phyloP scores from a whole-genome alignment of 176 grass and related monocot genomes.

The Carex pumila region DNA sequence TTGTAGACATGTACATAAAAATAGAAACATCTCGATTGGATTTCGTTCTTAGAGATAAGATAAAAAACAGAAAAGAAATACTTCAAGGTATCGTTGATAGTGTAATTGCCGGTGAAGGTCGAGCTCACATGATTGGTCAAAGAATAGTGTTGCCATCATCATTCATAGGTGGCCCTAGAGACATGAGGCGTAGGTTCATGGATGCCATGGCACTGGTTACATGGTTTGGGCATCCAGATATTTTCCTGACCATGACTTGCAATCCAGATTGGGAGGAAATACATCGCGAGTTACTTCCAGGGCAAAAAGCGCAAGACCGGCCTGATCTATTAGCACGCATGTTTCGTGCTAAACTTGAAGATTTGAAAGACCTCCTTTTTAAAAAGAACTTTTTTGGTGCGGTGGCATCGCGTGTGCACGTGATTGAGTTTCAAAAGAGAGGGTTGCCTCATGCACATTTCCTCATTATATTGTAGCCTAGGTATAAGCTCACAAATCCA shows the following conservation, averaged over 20 bases:
- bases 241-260: neutral
- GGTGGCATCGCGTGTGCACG: too few species aligned
- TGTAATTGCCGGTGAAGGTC: neutral
- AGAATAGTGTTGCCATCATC: too few species aligned
- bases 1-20: neutral
- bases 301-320: neutral
- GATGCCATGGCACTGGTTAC: neutral
- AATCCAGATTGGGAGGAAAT: neutral
- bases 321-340: too few species aligned
- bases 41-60: neutral
- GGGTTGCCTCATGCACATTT: constrained; percentile 1
- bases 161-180: neutral
- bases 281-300: neutral
- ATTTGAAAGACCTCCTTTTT: too few species aligned
- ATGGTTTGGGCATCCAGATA: neutral
- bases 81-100: neutral
- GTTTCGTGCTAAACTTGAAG: neutral
- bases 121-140: neutral
- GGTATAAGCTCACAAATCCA: neutral
- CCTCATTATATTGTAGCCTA: neutral
- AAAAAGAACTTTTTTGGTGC: too few species aligned
- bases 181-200: neutral
- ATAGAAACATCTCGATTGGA: neutral
- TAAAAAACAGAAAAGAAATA: neutral
- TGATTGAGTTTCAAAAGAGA: neutral